Conservation (phyloP, 2,329 filamentous ascomycete genomes). For the Ustilaginoidea virens region DNA sequence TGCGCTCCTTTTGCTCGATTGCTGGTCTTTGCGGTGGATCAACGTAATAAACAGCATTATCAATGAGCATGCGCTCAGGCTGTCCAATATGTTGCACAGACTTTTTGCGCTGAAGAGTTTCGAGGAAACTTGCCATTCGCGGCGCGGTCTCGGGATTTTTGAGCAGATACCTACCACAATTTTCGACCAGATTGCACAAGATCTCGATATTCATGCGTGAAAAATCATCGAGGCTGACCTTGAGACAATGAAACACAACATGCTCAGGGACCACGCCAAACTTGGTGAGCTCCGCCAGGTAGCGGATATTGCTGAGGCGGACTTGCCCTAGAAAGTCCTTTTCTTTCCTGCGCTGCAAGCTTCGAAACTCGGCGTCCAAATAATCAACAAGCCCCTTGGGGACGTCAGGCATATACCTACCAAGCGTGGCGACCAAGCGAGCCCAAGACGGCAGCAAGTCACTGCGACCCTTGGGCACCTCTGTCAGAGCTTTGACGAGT, state of each 20-base stretch:
- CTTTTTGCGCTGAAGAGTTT: conserved; percentile 93
- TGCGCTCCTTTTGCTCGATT: conserved; percentile 92
- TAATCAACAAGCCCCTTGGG: conserved; percentile 82
- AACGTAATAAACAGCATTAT: conserved; percentile 96
- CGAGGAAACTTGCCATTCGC: conserved; percentile 84
- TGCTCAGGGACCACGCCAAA: conserved; percentile 97
- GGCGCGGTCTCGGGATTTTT: conserved; percentile 86
- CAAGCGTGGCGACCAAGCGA: conserved; percentile 82
- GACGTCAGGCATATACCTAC: conserved; percentile 89
- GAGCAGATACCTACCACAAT: conserved; percentile 86
- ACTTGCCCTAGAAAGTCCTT: conserved; percentile 96
- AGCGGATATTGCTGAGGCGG: conserved; percentile 88
- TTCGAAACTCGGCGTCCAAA: conserved; percentile 91
- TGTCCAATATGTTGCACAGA: conserved; percentile 87
- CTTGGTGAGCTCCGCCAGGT: conserved; percentile 91
- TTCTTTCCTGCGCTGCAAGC: conserved; percentile 87
- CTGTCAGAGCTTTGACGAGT: conserved; percentile 80
- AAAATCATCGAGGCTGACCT: conserved; percentile 94
- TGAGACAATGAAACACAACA: conserved; percentile 96
- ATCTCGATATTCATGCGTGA: conserved; percentile 99
- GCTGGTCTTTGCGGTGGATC: conserved; percentile 87
- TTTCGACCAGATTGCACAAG: conserved; percentile 88
- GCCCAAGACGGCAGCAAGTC: conserved; percentile 85
- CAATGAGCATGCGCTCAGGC: conserved; percentile 93
- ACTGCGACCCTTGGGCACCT: conserved; percentile 84